A percentile compares a stretch with the other conserved stretches of the same genome.
phyloP scores from a whole-genome alignment of 192 early-diverging fungal genomes.

The Irineochytrium annulatum region DNA sequence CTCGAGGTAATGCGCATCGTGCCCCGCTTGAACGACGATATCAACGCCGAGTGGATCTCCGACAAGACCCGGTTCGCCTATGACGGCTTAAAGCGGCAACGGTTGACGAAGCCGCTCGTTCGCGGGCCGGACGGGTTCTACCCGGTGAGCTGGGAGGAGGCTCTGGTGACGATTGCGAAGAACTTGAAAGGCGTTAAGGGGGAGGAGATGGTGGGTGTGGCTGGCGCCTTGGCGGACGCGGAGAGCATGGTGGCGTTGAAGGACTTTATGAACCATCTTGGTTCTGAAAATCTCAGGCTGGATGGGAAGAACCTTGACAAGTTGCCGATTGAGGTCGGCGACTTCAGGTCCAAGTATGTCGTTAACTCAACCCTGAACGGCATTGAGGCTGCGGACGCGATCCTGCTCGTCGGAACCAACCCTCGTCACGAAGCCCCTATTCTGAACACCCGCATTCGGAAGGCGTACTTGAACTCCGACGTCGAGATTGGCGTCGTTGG shows the following conservation, averaged over 20 bases:
- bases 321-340: conserved; percentile 52
- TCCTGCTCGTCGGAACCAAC: conserved; percentile 91
- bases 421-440: conserved; percentile 95
- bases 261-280: conserved; percentile 85
- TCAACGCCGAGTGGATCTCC: conserved; percentile 99
- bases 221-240: conserved; percentile 89
- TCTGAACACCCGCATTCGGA: conserved; percentile 93
- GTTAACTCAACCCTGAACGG: conserved; percentile 80
- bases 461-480: conserved; percentile 80
- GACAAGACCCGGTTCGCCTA: conserved; percentile 95
- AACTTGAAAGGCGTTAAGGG: conserved; percentile 58
- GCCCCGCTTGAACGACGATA: conserved; percentile 93
- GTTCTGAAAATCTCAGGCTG: conserved; percentile 79
- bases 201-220: conserved; percentile 73
- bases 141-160: conserved; percentile 80
- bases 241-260: conserved; percentile 92
- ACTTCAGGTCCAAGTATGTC: conserved; percentile 87
- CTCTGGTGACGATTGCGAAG: conserved; percentile 67
- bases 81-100: conserved; percentile 94
- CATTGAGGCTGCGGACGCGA: conserved; percentile 88
- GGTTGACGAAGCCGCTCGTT: conserved; percentile 87
- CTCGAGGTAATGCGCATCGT: conserved; percentile 94
- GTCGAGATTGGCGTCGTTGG: conserved; percentile 83
- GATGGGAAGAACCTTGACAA: conserved; percentile 56
- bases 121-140: conserved; percentile 80